Base-by-base conservation (phyloP, 108 stramenopile species). In the Pseudonitzschia multistriata region DNA sequence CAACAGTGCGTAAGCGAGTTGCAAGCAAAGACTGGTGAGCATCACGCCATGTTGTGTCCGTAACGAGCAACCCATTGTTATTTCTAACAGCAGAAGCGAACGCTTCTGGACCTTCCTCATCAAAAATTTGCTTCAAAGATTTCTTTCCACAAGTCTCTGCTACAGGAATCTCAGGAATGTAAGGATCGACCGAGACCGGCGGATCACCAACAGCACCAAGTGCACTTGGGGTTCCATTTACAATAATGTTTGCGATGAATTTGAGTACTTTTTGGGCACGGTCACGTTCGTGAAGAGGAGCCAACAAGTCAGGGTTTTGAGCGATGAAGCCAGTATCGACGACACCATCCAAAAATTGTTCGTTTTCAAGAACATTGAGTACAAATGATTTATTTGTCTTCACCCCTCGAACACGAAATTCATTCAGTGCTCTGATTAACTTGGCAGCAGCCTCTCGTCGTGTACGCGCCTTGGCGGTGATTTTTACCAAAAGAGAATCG, bases 11-110 rank as follows among this genome's bases (percentile, higher is more conserved):
- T 76, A 97, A 80, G n/a, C 97, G 84, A 30, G 97, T 99, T 13
- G 98, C 98, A 42, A 99, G 82, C 15, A 99, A 85, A 5, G 93
- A 95, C 73, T 99, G 98, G 72, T 99, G 98, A 11, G 98, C 97
- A 82, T 99, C 98, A 29, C 98, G 86, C 97, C 94, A 96, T 19
- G 97, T 99, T 25, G 97, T 99, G 82, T 99, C 98, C 49, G 95
- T 99, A 56, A 99, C 66, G 28, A 99, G 76, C 52, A 96, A 76
- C 0, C 93, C 92, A 42, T 96, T 80, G 81, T 96, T 79, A 37
- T 69, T 79, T 10, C 97, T 87, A 22, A 98, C 97, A 14, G 94
- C 91, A 74, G 89, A 86, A 30, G 97, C 96, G 69, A 95, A 97
- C 15, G 90, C 97, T 66, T 81, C 81, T 13, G 96, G 92, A 25